Evolutionary conservation across 1,284 basidiomycete species (phyloP), one percentile per base, ranked within the genome.

Genomic region (Mycena citricolor): DNA sequence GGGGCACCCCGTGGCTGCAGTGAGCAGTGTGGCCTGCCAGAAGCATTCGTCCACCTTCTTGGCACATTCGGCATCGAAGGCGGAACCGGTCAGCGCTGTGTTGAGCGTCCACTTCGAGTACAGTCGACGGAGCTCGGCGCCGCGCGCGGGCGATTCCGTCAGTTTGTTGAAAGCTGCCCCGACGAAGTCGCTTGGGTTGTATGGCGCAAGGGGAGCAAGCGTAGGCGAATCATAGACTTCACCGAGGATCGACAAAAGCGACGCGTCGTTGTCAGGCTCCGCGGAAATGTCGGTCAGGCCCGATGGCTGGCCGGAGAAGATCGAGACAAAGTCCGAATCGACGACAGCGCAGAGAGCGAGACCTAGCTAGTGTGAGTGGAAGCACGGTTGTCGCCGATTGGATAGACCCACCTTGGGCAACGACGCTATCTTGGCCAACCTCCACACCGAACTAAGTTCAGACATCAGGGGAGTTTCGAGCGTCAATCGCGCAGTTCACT

Each of bases 261-360:
- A 54, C 61, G 47, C 32, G 32, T 50, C 40, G n/a, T 51, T 42
- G 24, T 42, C 53, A 5, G 50, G 14, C 6, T 41, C 14, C n/a
- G 47, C 30, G 20, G 42, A 26, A 28, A 32, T 19, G 19, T 47
- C 36, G 16, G 29, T 47, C 42, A 32, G 14, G 31, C 20, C 49
- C 17, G 49, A 57, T 1, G 56, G 30, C 3, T 25, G 16, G 31
- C 56, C 47, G n/a, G 49, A 39, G 24, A 39, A 23, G 48, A 39
- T 22, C 23, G 44, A 35, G 22, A 69, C 65, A 1, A 56, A 45
- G 38, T 69, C 49, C 0, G 68, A 49, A 0, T 43, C 31, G 42
- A 79, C 74, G 2, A 80, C 60, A 1, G 80, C 77, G 0, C 76
- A 67, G 55, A 78, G 73, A 0, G 82, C 79, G 11, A 83, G 65